Percentiles rank a stretch among this genome's conserved stretches.
Conservation (phyloP, 2,329 filamentous ascomycete genomes). For the Talaromyces rugulosus region DNA sequence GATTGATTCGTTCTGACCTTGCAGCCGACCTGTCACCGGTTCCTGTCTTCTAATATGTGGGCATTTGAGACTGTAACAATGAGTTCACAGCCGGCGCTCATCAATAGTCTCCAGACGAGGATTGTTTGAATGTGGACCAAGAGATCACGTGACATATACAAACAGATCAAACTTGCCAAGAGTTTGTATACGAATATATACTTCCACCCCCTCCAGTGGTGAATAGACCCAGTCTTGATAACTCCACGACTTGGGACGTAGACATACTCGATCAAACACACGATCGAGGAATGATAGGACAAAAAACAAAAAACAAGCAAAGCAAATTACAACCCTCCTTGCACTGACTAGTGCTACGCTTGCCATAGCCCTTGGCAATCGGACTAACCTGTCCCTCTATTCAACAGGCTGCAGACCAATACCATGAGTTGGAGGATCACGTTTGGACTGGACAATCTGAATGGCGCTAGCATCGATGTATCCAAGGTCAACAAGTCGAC, state of each 20-base stretch:
- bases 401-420: slow-evolving; percentile 18
- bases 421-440: slow-evolving; percentile 25
- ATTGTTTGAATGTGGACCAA: background rate
- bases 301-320: no score
- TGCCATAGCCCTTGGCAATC: no score
- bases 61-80: background rate
- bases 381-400: background rate
- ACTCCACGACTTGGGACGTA: no score
- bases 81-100: background rate
- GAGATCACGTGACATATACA: background rate
- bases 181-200: background rate
- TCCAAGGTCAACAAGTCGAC: slow-evolving; percentile 20
- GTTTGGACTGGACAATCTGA: slow-evolving; percentile 24
- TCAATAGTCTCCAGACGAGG: background rate
- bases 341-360: no score
- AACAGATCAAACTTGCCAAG: background rate
- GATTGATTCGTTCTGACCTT: background rate
- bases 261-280: no score
- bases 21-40: background rate
- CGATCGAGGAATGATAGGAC: no score
- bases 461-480: slow-evolving; percentile 21
- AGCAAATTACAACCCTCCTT: no score
- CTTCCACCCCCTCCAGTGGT: no score
- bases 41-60: no score
- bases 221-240: no score